Percentiles rank a stretch among this genome's conserved stretches.
Conservation (phyloP, 2,329 filamentous ascomycete genomes). For the Fusarium chlamydosporum region DNA sequence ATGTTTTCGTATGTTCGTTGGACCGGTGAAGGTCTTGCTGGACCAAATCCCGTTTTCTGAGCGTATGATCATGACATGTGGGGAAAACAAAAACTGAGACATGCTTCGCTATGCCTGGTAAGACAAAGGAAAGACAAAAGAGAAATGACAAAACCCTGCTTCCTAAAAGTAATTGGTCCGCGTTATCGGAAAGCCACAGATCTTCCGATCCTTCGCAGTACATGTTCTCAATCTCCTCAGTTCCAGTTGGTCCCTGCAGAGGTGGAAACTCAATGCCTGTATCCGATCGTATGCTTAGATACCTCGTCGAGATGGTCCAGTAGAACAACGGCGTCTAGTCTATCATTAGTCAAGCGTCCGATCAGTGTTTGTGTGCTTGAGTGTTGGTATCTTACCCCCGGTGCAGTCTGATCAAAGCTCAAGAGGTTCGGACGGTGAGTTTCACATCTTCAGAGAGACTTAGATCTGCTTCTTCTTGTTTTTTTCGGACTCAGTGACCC, state of each 20-base stretch:
- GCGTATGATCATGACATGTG: not conserved
- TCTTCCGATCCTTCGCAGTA: conserved; percentile 5
- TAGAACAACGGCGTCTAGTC: not conserved
- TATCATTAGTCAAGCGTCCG: conserved; percentile 2
- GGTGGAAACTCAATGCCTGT: not conserved
- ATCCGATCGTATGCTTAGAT: conserved; percentile 8
- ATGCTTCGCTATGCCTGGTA: not conserved
- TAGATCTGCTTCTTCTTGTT: conserved; percentile 11
- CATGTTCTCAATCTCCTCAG: not conserved
- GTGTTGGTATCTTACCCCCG: not conserved
- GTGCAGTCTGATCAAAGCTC: conserved; percentile 1
- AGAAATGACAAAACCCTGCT: not conserved
- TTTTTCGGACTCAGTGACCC: not conserved
- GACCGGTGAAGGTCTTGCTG: not conserved
- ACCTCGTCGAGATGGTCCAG: not conserved
- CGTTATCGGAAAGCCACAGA: conserved; percentile 4
- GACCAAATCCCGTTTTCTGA: not conserved
- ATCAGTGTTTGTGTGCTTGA: not conserved
- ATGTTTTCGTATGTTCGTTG: not conserved
- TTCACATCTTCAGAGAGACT: not conserved
- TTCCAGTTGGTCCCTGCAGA: not conserved
- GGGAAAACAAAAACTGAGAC: conserved; percentile 1
- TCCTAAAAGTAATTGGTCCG: not conserved
- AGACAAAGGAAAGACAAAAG: conserved; percentile 11
- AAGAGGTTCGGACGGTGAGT: conserved; percentile 2